phyloP scores from a whole-genome alignment of 352 stramenopile genomes.

The Phytopythium sindhum region DNA sequence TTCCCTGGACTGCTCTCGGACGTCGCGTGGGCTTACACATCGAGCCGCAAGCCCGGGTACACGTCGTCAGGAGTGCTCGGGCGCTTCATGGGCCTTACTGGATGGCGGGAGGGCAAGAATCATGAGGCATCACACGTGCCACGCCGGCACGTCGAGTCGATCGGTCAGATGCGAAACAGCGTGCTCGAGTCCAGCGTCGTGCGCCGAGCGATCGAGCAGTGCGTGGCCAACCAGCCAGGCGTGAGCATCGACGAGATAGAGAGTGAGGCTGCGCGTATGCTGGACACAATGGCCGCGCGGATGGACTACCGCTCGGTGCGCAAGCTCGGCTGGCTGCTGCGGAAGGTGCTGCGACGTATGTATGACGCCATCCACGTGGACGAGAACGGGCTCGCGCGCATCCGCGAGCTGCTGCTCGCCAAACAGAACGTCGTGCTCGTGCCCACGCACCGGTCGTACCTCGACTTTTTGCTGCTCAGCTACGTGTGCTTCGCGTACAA shows the following conservation, averaged over 20 bases:
- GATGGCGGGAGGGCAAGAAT: slow-evolving; percentile 82
- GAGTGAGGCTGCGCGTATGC: slow-evolving; percentile 50
- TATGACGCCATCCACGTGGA: slow-evolving; percentile 88
- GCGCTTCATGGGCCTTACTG: slow-evolving; percentile 83
- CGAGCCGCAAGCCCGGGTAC: slow-evolving; percentile 83
- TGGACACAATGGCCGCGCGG: slow-evolving; percentile 73
- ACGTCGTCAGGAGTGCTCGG: slow-evolving; percentile 80
- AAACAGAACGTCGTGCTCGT: slow-evolving; percentile 72
- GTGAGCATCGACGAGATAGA: slow-evolving; percentile 46
- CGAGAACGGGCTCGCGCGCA: slow-evolving; percentile 61
- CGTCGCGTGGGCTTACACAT: slow-evolving; percentile 88
- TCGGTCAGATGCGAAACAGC: slow-evolving; percentile 60
- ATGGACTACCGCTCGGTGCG: slow-evolving; percentile 76
- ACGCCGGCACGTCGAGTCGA: slow-evolving; percentile 54
- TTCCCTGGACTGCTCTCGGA: slow-evolving; percentile 83
- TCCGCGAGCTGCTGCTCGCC: slow-evolving; percentile 58
- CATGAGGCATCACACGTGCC: slow-evolving; percentile 86
- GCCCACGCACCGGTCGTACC: slow-evolving; percentile 83
- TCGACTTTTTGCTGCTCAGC: slow-evolving; percentile 85
- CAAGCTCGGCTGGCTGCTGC: slow-evolving; percentile 75
- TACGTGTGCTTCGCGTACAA: slow-evolving; percentile 90
- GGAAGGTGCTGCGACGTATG: slow-evolving; percentile 81
- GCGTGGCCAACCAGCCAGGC: slow-evolving; percentile 22
- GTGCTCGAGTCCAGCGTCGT: slow-evolving; percentile 68
- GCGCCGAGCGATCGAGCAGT: slow-evolving; percentile 45